These are phyloP conservation scores for Colletotrichum lini DNA, from an alignment of 2,329 filamentous ascomycete genomes.

Conservation along the genomic window DNA sequence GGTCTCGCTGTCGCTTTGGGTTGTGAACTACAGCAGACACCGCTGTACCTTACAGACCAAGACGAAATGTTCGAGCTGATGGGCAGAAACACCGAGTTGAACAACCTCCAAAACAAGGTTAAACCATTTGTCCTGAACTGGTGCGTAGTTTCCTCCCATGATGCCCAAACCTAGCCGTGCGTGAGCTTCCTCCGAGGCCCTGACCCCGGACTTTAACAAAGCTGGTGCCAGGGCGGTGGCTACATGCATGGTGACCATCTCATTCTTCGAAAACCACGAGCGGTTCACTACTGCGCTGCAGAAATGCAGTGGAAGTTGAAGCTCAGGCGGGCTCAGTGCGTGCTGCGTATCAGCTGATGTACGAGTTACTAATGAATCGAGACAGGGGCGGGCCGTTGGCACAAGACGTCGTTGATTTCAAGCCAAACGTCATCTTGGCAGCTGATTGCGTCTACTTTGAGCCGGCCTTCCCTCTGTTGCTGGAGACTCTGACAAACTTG, in stretches of 20 bases:
- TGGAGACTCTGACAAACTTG: slow-evolving; percentile 82
- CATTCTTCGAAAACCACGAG: not conserved
- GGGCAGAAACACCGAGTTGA: slow-evolving; percentile 88
- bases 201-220: slow-evolving; percentile 8
- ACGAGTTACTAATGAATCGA: slow-evolving; percentile 26
- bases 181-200: slow-evolving; percentile 10
- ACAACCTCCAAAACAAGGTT: slow-evolving; percentile 75
- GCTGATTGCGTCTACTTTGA: slow-evolving; percentile 99
- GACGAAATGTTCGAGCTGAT: slow-evolving; percentile 87
- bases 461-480: slow-evolving; percentile 90
- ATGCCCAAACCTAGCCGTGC: slow-evolving; percentile 18
- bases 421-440: slow-evolving; percentile 88
- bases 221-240: not conserved
- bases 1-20: slow-evolving; percentile 74
- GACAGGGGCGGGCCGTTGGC: slow-evolving; percentile 73
- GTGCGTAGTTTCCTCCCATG: slow-evolving; percentile 61
- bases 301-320: not conserved
- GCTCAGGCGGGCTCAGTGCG: not conserved
- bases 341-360: slow-evolving; percentile 21
- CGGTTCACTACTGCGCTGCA: not conserved
- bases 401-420: slow-evolving; percentile 64
- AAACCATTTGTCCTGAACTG: slow-evolving; percentile 84
- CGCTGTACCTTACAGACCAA: slow-evolving; percentile 90
- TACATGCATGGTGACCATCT: not conserved
- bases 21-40: slow-evolving; percentile 57